Base-by-base conservation (phyloP, 2,329 filamentous ascomycete genomes). In the Penicillium sp. region DNA sequence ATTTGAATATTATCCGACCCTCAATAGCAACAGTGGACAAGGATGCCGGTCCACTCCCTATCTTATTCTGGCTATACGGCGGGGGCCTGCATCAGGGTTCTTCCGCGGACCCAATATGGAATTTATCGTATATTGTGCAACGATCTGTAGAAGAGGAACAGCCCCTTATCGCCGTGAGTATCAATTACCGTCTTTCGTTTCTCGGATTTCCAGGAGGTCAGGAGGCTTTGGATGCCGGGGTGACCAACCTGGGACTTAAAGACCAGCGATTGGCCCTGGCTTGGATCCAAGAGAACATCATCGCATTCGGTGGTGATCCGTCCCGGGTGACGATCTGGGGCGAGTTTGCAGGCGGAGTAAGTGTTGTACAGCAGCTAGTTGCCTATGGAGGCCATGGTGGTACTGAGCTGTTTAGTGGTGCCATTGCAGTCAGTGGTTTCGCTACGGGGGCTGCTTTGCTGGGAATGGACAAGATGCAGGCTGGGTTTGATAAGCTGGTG, bases 211-310 rank as follows among this genome's bases (percentile, higher is more conserved):
- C 74, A 5, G 67, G 62, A 33, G 64, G 65, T 20, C 60, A 68
- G 40, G 67, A 72, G 33, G 49, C 69, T 11, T 63, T 71, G 29
- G 68, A 69, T 0, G 75, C 72, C 23, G 66, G 67, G 18, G 64
- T 61, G 14, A 69, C 70, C 11, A 75, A 74, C 35, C 61, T 72
- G 31, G 72, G 71, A n/a, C 72, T 89, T 56, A 77, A 79, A 60
- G 87, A 89, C 65, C 85, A 89, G 70, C 77, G 81, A 56, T 64
- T 81, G 14, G 75, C 83, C 12, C 74, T 89, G 22, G 71, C 78
- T 53, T 89, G 86, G 86, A 80, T 88, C 25, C 75, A 77, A 22
- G 53, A 54, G 29, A 54, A 54, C 14, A 45, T 54, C 18, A 31
- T 12, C 6, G 53, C 37, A 23, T 54, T 54, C 23, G 53, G 47